A percentile compares a stretch with the other conserved stretches of the same genome.
Conservation (phyloP, 768 basidiomycete species). For the Naganishia vishniacii region DNA sequence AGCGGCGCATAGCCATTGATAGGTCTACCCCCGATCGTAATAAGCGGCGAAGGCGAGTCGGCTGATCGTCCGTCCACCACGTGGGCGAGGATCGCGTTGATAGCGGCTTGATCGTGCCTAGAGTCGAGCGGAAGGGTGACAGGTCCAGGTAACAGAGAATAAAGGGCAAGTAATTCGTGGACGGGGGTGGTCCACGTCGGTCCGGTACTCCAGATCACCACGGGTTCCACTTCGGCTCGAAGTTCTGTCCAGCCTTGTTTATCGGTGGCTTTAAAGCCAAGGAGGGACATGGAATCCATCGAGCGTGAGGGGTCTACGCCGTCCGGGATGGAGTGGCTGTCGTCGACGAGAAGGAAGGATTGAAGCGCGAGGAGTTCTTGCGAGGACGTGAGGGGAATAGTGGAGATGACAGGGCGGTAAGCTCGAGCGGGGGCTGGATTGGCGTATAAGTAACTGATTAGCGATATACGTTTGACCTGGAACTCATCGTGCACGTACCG, state of each 20-base stretch:
- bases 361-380: slow-evolving; percentile 48
- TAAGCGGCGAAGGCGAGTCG: slow-evolving; percentile 12
- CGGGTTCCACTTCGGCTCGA: slow-evolving; percentile 35
- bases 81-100: slow-evolving; percentile 20
- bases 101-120: not conserved
- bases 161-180: slow-evolving; percentile 10
- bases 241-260: slow-evolving; percentile 37
- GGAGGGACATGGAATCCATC: slow-evolving; percentile 38
- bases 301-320: slow-evolving; percentile 32
- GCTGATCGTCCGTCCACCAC: not conserved
- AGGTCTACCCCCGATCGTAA: slow-evolving; percentile 24
- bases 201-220: slow-evolving; percentile 43
- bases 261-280: slow-evolving; percentile 33
- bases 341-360: slow-evolving; percentile 40
- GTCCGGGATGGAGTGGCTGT: slow-evolving; percentile 36
- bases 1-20: slow-evolving; percentile 19
- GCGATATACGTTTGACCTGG: not conserved
- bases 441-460: too few relatives aligned
- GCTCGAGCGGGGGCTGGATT: not conserved
- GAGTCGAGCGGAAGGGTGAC: not conserved
- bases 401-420: slow-evolving; percentile 1
- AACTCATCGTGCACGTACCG: not conserved
- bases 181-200: slow-evolving; percentile 29
- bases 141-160: slow-evolving; percentile 18
- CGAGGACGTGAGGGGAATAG: slow-evolving; percentile 29